Evolutionary conservation across 768 basidiomycete species (phyloP), one percentile per base, ranked within the genome.

Genomic region (Pleurotus eryngii): DNA sequence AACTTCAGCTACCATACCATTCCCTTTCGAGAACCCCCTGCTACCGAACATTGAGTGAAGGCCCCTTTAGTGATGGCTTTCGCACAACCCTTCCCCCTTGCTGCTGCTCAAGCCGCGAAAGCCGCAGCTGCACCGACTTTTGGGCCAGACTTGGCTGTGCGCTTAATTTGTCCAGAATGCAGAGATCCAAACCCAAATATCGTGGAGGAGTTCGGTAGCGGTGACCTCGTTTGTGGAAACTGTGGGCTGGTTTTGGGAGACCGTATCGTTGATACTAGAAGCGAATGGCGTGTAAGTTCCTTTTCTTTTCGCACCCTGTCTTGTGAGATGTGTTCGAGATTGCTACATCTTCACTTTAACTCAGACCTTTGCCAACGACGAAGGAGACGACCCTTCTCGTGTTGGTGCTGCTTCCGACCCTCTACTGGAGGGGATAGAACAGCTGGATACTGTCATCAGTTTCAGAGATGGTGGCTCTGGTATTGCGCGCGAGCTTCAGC

Each of bases 321-420:
- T 57, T 49, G 58, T 60, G 61, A 59, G 54, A 59, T 61, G 58
- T 56, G 37, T 49, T 56, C 42, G 61, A 27, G 55, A 64, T 60
- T 65, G 27, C 62, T 42, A 60, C 55, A 55, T 46, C 45, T 37
- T 59, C 58, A 57, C 51, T 49, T 40, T 51, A 63, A 59, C 58
- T 14, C 66, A 98, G 91, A 98, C 97, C 60, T 99, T 99, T 73
- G 97, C 97, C 63, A 97, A 98, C 69, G 96, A 98, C 66, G 97
- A 99, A 78, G 95, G 96, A 60, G 96, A 98, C 70, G 97, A 99
- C 71, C 97, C 97, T 61, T 98, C 97, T 63, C 97, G 97, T 89
- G 97, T 99, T 64, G 97, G 97, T 76, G 95, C 93, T 55, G 94
- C 95, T 45, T 85, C 89, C 17, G 94, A 98, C 72, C 93, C 95